These are phyloP conservation scores for Diaporthe caulivora DNA, from an alignment of 2,329 filamentous ascomycete genomes.

Conservation along the genomic window DNA sequence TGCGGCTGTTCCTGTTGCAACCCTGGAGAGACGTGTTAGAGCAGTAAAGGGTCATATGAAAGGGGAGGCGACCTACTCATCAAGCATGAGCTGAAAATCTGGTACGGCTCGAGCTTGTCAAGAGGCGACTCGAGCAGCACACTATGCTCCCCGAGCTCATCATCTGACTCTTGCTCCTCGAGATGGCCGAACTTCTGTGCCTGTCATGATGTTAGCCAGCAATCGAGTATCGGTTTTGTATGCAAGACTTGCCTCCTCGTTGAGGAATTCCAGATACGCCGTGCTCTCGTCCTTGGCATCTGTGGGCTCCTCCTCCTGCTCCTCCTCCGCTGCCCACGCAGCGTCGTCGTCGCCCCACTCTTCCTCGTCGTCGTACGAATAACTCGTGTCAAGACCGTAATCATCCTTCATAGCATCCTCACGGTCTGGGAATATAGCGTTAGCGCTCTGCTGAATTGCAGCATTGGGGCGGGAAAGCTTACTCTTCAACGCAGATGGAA, in stretches of 20 bases:
- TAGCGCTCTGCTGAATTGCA: slow-evolving; percentile 37
- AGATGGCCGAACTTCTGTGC: slow-evolving; percentile 86
- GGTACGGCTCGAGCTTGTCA: slow-evolving; percentile 95
- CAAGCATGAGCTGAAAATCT: slow-evolving; percentile 85
- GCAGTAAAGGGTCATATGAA: slow-evolving; percentile 44
- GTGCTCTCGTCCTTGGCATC: slow-evolving; percentile 91
- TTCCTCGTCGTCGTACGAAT: slow-evolving; percentile 79
- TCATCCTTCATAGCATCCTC: slow-evolving; percentile 94
- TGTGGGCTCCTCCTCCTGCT: slow-evolving; percentile 71
- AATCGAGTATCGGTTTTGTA: not conserved
- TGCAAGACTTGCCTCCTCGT: slow-evolving; percentile 77
- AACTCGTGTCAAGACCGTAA: slow-evolving; percentile 76
- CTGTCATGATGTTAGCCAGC: slow-evolving; percentile 56
- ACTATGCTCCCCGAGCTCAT: slow-evolving; percentile 93
- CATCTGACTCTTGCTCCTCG: slow-evolving; percentile 77
- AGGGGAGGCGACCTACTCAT: slow-evolving; percentile 73
- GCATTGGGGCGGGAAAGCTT: slow-evolving; percentile 49
- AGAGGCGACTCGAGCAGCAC: slow-evolving; percentile 92
- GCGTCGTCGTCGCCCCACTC: slow-evolving; percentile 86
- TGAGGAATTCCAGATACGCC: slow-evolving; percentile 95
- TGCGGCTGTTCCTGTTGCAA: slow-evolving; percentile 93
- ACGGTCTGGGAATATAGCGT: slow-evolving; percentile 69
- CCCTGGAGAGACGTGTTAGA: slow-evolving; percentile 61
- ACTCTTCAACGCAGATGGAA: slow-evolving; percentile 90
- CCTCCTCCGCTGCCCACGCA: slow-evolving; percentile 82